Evolutionary conservation across 2,329 filamentous ascomycete genomes (phyloP), one percentile per base, ranked within the genome.

Genomic region (Raffaelea ambrosiae): DNA sequence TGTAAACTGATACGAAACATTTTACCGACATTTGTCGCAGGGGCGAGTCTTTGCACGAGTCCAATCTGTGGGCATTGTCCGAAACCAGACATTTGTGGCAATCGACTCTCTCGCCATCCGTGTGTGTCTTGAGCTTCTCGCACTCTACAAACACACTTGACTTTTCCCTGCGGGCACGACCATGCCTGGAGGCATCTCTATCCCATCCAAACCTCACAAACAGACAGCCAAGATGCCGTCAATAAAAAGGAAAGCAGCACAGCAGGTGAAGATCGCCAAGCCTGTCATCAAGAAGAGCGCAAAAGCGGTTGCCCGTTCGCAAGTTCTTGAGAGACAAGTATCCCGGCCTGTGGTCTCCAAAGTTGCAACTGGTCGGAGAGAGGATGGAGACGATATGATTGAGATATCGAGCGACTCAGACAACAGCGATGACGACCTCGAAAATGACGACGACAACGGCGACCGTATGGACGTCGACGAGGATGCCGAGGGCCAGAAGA

Each of bases 261-360:
- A 44, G 49, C 66, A 76, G 51, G 69, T 71, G 53, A 75, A 74
- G 65, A 68, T 83, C 58, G 76, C 74, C 49, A 66, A 72, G 50
- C 80, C 80, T 0, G 66, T 70, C 14, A 67, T 76, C 51, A 76
- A 72, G 61, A 66, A 71, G 48, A 72, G 68, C 59, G 76, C 76
- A 49, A 78, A 76, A 59, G 61, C 68, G 18, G 58, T 69, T 3
- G 63, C 67, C 42, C 78, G 72, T 58, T 63, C 67, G 39, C 70
- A 66, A 48, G 71, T 83, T 51, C 74, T 82, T 61, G 79, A 84
- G 59, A 70, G 72, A n/a, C 72, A 68, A 56, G 69, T 78, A 14
- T 66, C 75, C 26, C 74, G 83, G 22, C 70, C 74, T 22, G 60
- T 46, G 1, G 53, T 53, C 3, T 33, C 44, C 10, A 52, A 51